Percentiles rank a stretch among this genome's conserved stretches.
These are phyloP conservation scores for Epicoccum nigrum DNA, from an alignment of 2,329 filamentous ascomycete genomes.

Conservation along the genomic window DNA sequence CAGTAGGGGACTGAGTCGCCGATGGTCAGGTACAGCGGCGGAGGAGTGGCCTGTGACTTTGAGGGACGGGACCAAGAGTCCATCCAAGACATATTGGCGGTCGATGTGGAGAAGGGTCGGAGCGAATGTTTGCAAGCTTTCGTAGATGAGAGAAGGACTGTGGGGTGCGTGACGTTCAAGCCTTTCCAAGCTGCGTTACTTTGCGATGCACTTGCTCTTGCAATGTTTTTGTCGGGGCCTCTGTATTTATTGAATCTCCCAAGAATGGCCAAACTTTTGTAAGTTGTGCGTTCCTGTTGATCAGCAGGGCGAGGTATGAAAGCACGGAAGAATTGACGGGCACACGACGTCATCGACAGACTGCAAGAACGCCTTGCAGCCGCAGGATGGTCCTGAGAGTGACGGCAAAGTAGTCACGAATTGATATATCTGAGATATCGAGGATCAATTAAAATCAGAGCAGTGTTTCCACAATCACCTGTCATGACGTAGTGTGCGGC, in stretches of 20 bases:
- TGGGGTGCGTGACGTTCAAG: too few relatives aligned
- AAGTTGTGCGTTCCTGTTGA: slow-evolving; percentile 13
- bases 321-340: slow-evolving; percentile 13
- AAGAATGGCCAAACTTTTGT: slow-evolving; percentile 6
- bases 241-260: neutral
- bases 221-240: neutral
- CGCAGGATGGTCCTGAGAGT: neutral
- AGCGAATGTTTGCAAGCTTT: neutral
- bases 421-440: neutral
- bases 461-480: neutral
- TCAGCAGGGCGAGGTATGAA: slow-evolving; percentile 10
- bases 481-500: slow-evolving; percentile 16
- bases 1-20: slow-evolving; percentile 61
- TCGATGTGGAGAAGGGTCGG: neutral
- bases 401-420: neutral
- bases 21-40: slow-evolving; percentile 60
- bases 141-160: neutral
- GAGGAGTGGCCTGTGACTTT: slow-evolving; percentile 53
- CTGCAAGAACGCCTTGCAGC: slow-evolving; percentile 5
- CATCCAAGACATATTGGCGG: slow-evolving; percentile 56
- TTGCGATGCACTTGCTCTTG: neutral
- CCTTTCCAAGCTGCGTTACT: neutral
- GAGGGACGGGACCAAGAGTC: slow-evolving; percentile 55
- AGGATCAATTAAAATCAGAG: neutral
- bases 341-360: slow-evolving; percentile 35